These are phyloP conservation scores for Eudorina sp. DNA, from an alignment of 139 green algal species.

Conservation along the genomic window DNA sequence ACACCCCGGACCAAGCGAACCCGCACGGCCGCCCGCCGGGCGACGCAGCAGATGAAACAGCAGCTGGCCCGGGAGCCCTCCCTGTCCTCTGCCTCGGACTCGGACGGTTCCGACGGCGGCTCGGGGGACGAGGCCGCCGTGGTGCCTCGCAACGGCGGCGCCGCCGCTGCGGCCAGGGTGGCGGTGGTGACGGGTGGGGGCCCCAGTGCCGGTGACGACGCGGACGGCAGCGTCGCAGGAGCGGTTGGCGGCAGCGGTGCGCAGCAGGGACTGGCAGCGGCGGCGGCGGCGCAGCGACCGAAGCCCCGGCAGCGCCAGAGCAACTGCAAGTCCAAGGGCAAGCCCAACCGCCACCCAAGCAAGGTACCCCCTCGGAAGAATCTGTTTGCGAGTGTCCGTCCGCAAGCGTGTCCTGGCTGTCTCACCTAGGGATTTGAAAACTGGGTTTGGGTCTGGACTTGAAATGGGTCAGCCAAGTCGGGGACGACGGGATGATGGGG, in stretches of 20 bases:
- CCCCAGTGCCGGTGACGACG: background rate
- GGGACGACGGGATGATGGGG: no score
- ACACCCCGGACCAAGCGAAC: background rate
- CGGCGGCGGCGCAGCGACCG: background rate
- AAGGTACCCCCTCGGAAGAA: no score
- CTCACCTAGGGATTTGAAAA: no score
- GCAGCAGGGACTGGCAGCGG: background rate
- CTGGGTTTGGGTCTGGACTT: no score
- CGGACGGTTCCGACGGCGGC: background rate
- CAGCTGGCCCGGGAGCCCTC: background rate
- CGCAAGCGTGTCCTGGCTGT: no score
- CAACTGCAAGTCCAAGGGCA: conserved; percentile 27
- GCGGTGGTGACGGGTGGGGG: background rate
- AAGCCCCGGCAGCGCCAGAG: background rate
- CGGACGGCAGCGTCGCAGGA: background rate
- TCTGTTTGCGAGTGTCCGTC: no score
- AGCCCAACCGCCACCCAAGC: conserved; percentile 40
- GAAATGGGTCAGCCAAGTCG: no score
- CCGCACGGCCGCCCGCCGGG: background rate
- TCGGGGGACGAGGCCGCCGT: background rate
- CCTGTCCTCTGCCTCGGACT: background rate
- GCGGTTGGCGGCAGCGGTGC: background rate
- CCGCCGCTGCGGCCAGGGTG: background rate
- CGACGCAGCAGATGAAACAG: no score
- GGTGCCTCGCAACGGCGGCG: background rate